Conservation (phyloP, 176 grass and related monocot genomes). For the Carex scoparia region DNA sequence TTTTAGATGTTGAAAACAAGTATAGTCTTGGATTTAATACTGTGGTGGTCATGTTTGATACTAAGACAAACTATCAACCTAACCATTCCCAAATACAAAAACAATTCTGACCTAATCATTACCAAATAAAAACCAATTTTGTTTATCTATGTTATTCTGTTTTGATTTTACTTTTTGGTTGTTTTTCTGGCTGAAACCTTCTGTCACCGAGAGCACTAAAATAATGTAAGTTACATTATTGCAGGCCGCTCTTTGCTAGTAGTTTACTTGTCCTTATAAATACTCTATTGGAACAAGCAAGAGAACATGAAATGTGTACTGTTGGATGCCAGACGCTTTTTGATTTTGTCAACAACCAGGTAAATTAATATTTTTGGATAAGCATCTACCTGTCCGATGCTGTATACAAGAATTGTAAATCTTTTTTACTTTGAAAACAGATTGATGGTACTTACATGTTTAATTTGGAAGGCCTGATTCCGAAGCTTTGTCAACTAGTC, state of each 20-base stretch:
- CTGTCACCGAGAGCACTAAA: neutral
- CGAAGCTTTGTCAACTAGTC: conserved; percentile 66
- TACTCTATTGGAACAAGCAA: conserved; percentile 81
- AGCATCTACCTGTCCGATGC: neutral
- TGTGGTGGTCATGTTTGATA: neutral
- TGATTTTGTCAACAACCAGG: conserved; percentile 91
- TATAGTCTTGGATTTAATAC: neutral
- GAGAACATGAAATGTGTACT: conserved; percentile 65
- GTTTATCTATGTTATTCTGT: neutral
- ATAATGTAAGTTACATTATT: conserved; percentile 27
- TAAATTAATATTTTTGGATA: conserved; percentile 15
- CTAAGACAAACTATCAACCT: neutral
- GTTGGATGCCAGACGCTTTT: conserved; percentile 78
- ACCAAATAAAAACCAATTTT: neutral
- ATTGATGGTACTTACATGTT: conserved; percentile 89
- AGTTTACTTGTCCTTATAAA: conserved; percentile 77
- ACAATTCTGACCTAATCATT: too few species aligned
- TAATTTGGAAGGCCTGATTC: conserved; percentile 87
- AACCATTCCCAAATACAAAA: too few species aligned
- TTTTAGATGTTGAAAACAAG: neutral
- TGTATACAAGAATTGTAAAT: conserved; percentile 1
- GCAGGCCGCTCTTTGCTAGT: conserved; percentile 88
- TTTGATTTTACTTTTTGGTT: neutral
- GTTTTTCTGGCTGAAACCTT: neutral
- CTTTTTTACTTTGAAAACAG: conserved; percentile 38